Evolutionary conservation across 352 stramenopile genomes (phyloP), one percentile per base, ranked within the genome.

Genomic region (Globisporangium acanthophoron): DNA sequence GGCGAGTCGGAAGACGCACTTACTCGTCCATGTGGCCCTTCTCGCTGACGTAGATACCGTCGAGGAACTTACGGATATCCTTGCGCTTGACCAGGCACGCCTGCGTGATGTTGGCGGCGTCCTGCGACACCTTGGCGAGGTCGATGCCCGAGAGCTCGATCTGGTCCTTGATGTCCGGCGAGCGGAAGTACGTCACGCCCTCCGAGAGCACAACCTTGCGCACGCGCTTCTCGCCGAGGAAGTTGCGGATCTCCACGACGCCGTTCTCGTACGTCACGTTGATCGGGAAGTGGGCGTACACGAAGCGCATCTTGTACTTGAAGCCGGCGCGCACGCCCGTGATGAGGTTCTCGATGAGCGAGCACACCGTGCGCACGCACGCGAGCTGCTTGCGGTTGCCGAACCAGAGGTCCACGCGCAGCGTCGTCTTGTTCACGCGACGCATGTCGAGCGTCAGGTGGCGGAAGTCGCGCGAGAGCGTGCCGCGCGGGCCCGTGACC

Each of bases 201-300:
- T 96, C 85, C 39, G 92, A 87, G 53, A 99, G 85, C 55, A 89
- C 73, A 27, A 99, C 91, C 61, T 90, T 88, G 70, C 97, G 96
- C 56, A 99, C 96, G 60, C 96, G 94, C 86, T 99, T 99, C 80
- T 99, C 96, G 84, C 97, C 97, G 55, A 99, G 82, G 80, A 99
- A 99, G 91, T 99, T 99, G 60, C 97, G 92, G 77, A 99, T 98
- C 80, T 99, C 97, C 59, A 99, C 90, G 56, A 74, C 75, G 73
- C 87, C 88, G 71, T 90, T 88, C 57, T 96, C 87, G 64, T 98
- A 88, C 56, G 89, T 96, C 33, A 99, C 96, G 79, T 99, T 99
- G 94, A 99, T 99, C 71, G 97, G 97, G 77, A 99, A 99, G 83
- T 99, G 97, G 58, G 94, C 96, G 83, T 99, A 99, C 70, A 99